Conservation (phyloP, 345 rosid species). For the Rubroshorea leprosula region DNA sequence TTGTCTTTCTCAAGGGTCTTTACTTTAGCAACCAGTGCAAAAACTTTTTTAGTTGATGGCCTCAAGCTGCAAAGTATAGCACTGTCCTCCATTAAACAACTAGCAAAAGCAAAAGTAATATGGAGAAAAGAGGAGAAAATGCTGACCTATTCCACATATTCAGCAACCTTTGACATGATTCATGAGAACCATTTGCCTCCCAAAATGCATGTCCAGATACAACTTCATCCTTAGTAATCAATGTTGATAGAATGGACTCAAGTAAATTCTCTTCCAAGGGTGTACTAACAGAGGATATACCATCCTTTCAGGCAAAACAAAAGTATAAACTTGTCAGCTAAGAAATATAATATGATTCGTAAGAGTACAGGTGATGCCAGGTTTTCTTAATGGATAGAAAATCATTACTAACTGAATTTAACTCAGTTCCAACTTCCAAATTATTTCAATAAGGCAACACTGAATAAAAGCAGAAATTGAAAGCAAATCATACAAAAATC, state of each 20-base stretch:
- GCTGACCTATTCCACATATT: slow-evolving; percentile 44
- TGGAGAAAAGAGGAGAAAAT: neutral
- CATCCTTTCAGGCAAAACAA: slow-evolving; percentile 23
- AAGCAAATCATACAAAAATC: neutral
- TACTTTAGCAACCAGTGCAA: slow-evolving; percentile 41
- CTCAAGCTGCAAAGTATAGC: slow-evolving; percentile 32
- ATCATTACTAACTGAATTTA: neutral
- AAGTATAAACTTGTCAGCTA: neutral
- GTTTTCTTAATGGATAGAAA: neutral
- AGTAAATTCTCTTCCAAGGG: slow-evolving; percentile 38
- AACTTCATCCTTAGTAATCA: slow-evolving; percentile 32
- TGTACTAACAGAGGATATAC: slow-evolving; percentile 22
- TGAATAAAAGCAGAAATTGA: neutral
- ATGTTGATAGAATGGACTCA: slow-evolving; percentile 36
- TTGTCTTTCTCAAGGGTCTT: slow-evolving; percentile 22
- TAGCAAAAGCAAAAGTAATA: neutral
- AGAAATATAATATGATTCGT: neutral
- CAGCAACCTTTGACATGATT: slow-evolving; percentile 40
- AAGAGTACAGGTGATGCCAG: neutral
- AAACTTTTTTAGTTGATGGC: slow-evolving; percentile 38
- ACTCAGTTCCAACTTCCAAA: too few relatives aligned
- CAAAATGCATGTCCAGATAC: slow-evolving; percentile 41
- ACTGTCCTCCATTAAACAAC: neutral
- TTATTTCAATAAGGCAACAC: neutral
- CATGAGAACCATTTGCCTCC: slow-evolving; percentile 40